These are phyloP conservation scores for Pyrrhoderma lamaoense DNA, from an alignment of 1,284 basidiomycete genomes.

Conservation along the genomic window DNA sequence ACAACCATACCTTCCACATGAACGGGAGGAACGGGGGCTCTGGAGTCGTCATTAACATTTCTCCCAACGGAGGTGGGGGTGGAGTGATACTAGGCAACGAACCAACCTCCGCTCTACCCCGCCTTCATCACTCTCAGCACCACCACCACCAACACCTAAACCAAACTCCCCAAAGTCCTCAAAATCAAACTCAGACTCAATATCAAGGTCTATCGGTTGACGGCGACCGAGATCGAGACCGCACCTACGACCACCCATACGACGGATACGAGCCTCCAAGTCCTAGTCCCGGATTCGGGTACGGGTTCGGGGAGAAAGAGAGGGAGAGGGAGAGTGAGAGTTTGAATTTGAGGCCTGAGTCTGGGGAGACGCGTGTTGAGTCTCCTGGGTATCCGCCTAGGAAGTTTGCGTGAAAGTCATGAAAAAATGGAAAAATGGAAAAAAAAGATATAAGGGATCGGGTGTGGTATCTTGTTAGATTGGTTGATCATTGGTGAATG, in stretches of 20 bases:
- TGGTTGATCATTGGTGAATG: no score
- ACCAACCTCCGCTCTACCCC: background rate
- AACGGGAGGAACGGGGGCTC: background rate
- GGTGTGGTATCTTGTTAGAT: no score
- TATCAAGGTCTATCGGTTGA: background rate
- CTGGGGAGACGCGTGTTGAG: background rate
- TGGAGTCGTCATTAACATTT: background rate
- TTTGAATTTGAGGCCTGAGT: background rate
- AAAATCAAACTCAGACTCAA: background rate
- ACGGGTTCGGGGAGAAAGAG: background rate
- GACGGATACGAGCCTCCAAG: background rate
- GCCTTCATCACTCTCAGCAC: background rate
- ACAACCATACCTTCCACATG: background rate
- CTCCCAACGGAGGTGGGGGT: background rate
- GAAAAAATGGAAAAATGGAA: no score
- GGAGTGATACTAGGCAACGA: slow-evolving; percentile 1
- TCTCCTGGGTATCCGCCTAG: background rate
- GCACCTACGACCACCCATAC: no score
- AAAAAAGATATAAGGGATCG: no score
- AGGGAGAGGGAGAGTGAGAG: background rate
- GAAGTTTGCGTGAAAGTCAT: background rate
- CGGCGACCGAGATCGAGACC: slow-evolving; percentile 1
- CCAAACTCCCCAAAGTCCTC: no score
- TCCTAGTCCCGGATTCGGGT: background rate
- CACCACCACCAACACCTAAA: background rate